Conservation (phyloP, 306 rosid species). For the Betula pendula region DNA sequence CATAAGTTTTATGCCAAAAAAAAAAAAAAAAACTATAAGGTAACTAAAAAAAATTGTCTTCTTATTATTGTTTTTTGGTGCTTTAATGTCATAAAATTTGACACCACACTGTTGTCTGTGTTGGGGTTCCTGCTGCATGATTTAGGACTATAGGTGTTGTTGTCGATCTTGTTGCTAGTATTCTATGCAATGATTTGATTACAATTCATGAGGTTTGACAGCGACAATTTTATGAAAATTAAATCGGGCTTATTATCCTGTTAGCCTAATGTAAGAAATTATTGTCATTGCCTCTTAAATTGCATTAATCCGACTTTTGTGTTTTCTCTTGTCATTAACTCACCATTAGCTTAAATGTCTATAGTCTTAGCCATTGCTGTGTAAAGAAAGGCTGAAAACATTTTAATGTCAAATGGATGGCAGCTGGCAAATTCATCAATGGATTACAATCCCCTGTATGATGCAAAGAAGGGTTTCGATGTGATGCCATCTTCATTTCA, state of each 20-base stretch:
- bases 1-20: too few relatives aligned
- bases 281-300: background rate
- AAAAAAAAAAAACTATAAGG: too few relatives aligned
- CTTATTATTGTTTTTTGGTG: background rate
- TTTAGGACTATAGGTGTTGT: background rate
- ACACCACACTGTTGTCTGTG: background rate
- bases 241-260: background rate
- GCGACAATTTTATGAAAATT: background rate
- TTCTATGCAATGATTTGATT: background rate
- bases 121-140: background rate
- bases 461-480: conserved; percentile 72
- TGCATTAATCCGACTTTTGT: background rate
- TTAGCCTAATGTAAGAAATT: background rate
- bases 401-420: conserved; percentile 30
- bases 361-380: conserved; percentile 3
- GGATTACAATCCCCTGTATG: conserved; percentile 76
- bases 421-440: conserved; percentile 72
- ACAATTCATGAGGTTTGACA: too few relatives aligned
- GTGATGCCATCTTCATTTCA: conserved; percentile 93
- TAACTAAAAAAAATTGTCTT: background rate
- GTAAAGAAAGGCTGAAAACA: conserved; percentile 19
- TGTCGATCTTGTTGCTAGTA: background rate
- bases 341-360: background rate
- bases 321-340: background rate
- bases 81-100: background rate